Evolutionary conservation across 129 eudicot genomes (phyloP).

Genomic region (Tagetes patula): DNA sequence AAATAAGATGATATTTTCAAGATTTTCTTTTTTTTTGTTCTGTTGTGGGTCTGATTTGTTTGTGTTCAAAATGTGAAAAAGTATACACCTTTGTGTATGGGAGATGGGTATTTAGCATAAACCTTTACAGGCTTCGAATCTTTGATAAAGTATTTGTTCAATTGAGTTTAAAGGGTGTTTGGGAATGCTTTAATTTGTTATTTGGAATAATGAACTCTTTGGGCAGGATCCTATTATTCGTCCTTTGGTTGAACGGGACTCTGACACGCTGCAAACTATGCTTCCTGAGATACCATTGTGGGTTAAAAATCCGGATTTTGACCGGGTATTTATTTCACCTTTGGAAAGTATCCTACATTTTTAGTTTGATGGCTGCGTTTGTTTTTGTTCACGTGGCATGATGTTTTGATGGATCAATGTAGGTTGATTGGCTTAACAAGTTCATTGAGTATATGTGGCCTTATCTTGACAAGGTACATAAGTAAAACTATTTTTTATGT

Average conservation of each 20-base stretch:
- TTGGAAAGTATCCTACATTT: slow-evolving; percentile 9
- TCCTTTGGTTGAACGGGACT: slow-evolving; percentile 73
- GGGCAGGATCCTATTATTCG: slow-evolving; percentile 72
- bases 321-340: slow-evolving; percentile 56
- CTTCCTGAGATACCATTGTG: slow-evolving; percentile 82
- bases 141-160: background rate
- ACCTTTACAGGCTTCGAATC: background rate
- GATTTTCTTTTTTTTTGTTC: slow-evolving; percentile 10
- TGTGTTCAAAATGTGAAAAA: background rate
- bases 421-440: slow-evolving; percentile 96
- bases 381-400: background rate
- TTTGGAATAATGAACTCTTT: background rate
- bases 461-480: slow-evolving; percentile 75
- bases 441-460: slow-evolving; percentile 83
- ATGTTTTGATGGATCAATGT: slow-evolving; percentile 25
- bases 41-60: slow-evolving; percentile 15
- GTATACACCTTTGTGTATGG: background rate
- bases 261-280: slow-evolving; percentile 61
- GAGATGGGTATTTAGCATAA: too few species aligned
- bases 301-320: slow-evolving; percentile 86
- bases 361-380: background rate
- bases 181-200: background rate
- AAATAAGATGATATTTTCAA: background rate
- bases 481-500: background rate
- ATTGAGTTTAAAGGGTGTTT: slow-evolving; percentile 9